Evolutionary conservation across 2,329 filamentous ascomycete genomes (phyloP).

Genomic region (Aspergillus niger): DNA sequence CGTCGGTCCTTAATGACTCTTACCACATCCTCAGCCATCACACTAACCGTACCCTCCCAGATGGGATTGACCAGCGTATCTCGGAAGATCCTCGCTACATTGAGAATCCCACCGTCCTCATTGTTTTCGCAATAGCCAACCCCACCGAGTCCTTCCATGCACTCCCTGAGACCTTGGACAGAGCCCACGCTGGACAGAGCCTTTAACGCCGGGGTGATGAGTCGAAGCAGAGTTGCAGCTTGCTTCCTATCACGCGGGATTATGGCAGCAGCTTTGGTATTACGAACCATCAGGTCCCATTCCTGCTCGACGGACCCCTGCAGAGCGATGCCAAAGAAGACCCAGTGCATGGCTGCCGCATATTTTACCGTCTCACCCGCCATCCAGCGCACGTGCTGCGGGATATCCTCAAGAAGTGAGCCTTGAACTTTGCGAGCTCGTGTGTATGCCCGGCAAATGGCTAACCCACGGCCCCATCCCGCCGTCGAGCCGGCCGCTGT

Average conservation of each 20-base stretch:
- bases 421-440: slow-evolving; percentile 41
- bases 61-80: slow-evolving; percentile 61
- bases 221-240: slow-evolving; percentile 30
- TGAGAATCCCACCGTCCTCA: slow-evolving; percentile 60
- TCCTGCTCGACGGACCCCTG: slow-evolving; percentile 56
- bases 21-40: slow-evolving; percentile 52
- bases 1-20: not conserved
- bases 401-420: slow-evolving; percentile 41
- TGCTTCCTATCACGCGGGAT: slow-evolving; percentile 24
- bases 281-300: slow-evolving; percentile 38
- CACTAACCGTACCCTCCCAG: slow-evolving; percentile 74
- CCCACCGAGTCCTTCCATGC: slow-evolving; percentile 42
- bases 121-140: slow-evolving; percentile 46
- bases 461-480: slow-evolving; percentile 43
- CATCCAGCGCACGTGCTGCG: slow-evolving; percentile 44
- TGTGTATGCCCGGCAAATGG: slow-evolving; percentile 46
- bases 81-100: slow-evolving; percentile 66
- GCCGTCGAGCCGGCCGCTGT: slow-evolving; percentile 43
- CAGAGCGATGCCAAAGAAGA: slow-evolving; percentile 36
- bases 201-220: slow-evolving; percentile 36
- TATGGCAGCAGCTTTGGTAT: slow-evolving; percentile 47
- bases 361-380: slow-evolving; percentile 44
- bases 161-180: slow-evolving; percentile 37
- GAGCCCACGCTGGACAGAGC: slow-evolving; percentile 40
- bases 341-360: slow-evolving; percentile 39